phyloP scores from a whole-genome alignment of 371 early-diverging fungal species.

The Mortierella sp. region DNA sequence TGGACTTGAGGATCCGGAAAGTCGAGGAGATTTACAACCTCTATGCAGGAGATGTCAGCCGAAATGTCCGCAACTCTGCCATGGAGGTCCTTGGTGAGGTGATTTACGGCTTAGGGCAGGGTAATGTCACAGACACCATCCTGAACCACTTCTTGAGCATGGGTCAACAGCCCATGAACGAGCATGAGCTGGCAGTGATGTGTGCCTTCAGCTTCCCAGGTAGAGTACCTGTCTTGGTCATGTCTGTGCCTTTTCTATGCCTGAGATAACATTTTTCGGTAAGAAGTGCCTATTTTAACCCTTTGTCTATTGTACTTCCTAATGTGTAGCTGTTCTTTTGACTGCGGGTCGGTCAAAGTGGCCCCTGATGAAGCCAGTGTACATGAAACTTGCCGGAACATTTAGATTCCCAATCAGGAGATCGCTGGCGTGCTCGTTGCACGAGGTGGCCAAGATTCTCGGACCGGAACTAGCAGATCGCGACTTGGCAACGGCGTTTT shows the following conservation, averaged over 20 bases:
- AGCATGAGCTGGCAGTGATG: constrained; percentile 65
- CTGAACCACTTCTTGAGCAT: constrained; percentile 35
- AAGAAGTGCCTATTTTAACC: neutral
- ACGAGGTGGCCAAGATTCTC: constrained; percentile 69
- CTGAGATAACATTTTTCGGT: neutral
- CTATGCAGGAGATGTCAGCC: constrained; percentile 66
- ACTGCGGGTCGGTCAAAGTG: constrained; percentile 72
- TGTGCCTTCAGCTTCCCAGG: constrained; percentile 72
- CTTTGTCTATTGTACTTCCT: neutral
- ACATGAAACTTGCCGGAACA: constrained; percentile 39
- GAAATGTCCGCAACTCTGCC: constrained; percentile 68
- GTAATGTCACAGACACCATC: constrained; percentile 60
- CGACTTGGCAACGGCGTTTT: constrained; percentile 69
- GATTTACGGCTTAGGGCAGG: constrained; percentile 60
- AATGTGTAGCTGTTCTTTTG: constrained; percentile 61
- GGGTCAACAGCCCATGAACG: constrained; percentile 50
- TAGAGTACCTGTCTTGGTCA: neutral
- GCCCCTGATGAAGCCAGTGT: constrained; percentile 42
- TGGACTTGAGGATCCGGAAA: constrained; percentile 51
- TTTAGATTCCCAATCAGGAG: constrained; percentile 57
- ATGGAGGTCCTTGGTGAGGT: constrained; percentile 69
- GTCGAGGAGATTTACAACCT: constrained; percentile 62
- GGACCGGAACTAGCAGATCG: constrained; percentile 70
- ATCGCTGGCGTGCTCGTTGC: constrained; percentile 70
- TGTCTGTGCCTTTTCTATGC: no score